Conservation (phyloP, 805 yeast species). For the Starmerella asiatica region DNA sequence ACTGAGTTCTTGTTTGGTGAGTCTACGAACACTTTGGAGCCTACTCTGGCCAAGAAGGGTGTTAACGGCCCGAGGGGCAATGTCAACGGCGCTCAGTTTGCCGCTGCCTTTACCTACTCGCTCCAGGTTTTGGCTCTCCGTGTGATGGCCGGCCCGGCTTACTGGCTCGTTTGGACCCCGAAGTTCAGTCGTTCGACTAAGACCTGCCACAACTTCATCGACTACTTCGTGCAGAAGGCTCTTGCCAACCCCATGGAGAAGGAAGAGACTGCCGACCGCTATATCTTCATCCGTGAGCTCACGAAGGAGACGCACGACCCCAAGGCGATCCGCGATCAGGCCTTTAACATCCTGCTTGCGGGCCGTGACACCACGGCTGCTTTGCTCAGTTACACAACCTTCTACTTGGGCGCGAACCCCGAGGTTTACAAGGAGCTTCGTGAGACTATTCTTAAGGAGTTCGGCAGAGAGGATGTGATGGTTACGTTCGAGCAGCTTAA, state of each 20-base stretch:
- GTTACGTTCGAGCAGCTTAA: constrained; percentile 38
- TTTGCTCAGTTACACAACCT: constrained; percentile 34
- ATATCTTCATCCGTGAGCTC: constrained; percentile 37
- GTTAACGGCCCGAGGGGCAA: constrained; percentile 18
- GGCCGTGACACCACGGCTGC: constrained; percentile 47
- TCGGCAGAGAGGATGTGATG: constrained; percentile 25
- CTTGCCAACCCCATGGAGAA: constrained; percentile 25
- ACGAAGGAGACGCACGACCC: constrained; percentile 39
- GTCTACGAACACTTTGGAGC: constrained; percentile 21
- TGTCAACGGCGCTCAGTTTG: constrained; percentile 21
- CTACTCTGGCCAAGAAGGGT: constrained; percentile 7
- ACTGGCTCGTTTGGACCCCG: constrained; percentile 19
- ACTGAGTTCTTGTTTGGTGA: constrained; percentile 24
- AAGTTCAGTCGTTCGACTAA: constrained; percentile 28
- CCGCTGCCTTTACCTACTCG: constrained; percentile 20
- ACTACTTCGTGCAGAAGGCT: constrained; percentile 32
- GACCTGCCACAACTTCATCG: constrained; percentile 29
- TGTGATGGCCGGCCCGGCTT: constrained; percentile 17
- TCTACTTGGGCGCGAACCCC: constrained; percentile 33
- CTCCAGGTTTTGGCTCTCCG: constrained; percentile 19
- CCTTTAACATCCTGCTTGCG: constrained; percentile 39
- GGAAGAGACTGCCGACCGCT: constrained; percentile 27
- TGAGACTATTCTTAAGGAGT: constrained; percentile 28
- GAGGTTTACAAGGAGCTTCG: constrained; percentile 28
- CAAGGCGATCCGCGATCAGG: constrained; percentile 36